Evolutionary conservation across 768 basidiomycete genomes (phyloP), one percentile per base, ranked within the genome.

Genomic region (Termitomyces sp.): DNA sequence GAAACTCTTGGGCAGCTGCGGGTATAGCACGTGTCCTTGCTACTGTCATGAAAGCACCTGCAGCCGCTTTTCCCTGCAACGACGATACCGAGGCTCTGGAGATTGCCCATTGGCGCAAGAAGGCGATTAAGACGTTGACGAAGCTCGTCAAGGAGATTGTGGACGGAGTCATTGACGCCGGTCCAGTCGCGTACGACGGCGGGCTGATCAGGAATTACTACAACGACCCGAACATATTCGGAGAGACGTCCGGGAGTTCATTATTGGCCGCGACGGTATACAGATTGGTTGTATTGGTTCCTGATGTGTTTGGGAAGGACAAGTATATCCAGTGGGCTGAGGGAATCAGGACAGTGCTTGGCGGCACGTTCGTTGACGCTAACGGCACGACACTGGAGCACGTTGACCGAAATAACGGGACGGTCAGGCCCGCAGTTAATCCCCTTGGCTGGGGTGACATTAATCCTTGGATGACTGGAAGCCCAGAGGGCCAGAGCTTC

Each of bases 1-100:
- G 83, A 4, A 90, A 90, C 62, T 88, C 71, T 0, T 90, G 89
- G 89, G 87, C 86, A 0, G 85, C 85, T 1, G 82, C 80, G 0
- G 87, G 87, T 1, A 85, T 86, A 77, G 69, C 82, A 23, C 76
- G 87, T 4, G 84, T 89, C 7, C 69, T 81, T 29, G 78, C 78
- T 23, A 77, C 78, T 0, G 64, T 80, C 9, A 62, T 75, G 40
- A 76, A 77, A 56, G 73, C 78, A n/a, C n/a, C n/a, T n/a, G 77
- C 81, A 1, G 63, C 66, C 11, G 38, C 52, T 23, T 40, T 57
- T 21, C 14, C 31, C 2, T 3, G 8, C 27, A 34, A 4, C 2
- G 35, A 32, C 17, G 46, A 14, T 9, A 45, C 1, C n/a, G n/a
- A n/a, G 1, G 49, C 50, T 9, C 25, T 38, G 23, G 35, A 41